Evolutionary conservation across 257 asterid genomes (phyloP), one percentile per base, ranked within the genome.

Genomic region (Solanum okadae): DNA sequence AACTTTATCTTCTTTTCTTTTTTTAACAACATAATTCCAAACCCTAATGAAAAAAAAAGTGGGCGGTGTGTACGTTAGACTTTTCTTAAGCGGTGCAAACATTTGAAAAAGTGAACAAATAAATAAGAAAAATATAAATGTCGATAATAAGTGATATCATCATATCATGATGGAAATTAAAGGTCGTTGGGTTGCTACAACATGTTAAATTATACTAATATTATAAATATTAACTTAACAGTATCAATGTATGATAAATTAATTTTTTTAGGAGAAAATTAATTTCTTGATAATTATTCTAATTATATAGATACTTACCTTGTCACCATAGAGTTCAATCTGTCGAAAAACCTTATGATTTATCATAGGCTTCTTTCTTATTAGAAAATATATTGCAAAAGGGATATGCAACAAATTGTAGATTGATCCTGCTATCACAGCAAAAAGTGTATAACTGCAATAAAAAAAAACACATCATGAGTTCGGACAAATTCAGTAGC

Each of bases 371-470:
- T 85, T 88, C 25, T 52, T 44, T 33, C 76, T 72, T 65, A 73
- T 61, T 14, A 85, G 25, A 15, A 37, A 76, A 84, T 85, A 88
- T 22, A 76, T 20, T 40, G 88, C 88, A 33, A 85, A 78, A 4
- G 90, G 90, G 70, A 77, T 63, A 20, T 88, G 90, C 72, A 85
- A 44, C 7, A 63, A 1, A 63, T 37, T 85, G 88, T 85, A 88
- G 1, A 33, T 14, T 13, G 83, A 0, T 85, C 90, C 90, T 31
- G 59, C 46, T n/a, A 81, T 65, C 65, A 86, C 70, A 65, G 63
- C 52, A 76, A 71, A 46, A 38, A 85, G 44, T 83, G 77, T 49
- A 31, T 88, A 88, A 29, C 90, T 88, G 87, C 42, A 78, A 77
- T 49, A 5, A 4, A 1, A 4, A 1, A 59, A 25, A 5, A 1